phyloP scores from a whole-genome alignment of 2,329 filamentous ascomycete species.

The Geosmithia flava region DNA sequence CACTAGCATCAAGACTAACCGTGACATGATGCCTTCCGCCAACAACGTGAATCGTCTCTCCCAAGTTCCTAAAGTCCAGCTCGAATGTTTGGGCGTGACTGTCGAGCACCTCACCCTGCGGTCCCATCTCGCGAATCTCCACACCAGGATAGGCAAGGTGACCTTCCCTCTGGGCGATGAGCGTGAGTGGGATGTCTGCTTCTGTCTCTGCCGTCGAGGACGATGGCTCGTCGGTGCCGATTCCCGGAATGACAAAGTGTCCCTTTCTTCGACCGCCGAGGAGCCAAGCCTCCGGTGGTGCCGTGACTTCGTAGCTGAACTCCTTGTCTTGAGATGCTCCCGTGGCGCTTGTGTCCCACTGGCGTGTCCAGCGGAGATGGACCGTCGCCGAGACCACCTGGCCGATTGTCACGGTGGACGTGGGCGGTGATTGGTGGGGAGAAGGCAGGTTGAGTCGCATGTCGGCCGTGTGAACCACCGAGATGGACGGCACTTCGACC shows the following conservation, averaged over 20 bases:
- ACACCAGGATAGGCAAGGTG: conserved; percentile 66
- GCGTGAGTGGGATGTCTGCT: conserved; percentile 52
- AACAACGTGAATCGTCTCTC: conserved; percentile 64
- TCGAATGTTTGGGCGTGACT: conserved; percentile 42
- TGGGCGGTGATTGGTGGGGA: conserved; percentile 21
- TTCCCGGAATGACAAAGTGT: conserved; percentile 52
- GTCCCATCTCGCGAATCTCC: conserved; percentile 56
- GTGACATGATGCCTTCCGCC: conserved; percentile 61
- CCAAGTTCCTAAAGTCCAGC: conserved; percentile 67
- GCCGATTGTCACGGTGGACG: conserved; percentile 43
- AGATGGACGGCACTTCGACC: conserved; percentile 75
- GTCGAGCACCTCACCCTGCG: conserved; percentile 9
- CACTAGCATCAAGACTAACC: conserved; percentile 57
- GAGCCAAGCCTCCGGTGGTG: conserved; percentile 67
- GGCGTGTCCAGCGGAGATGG: conserved; percentile 47
- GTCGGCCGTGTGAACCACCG: conserved; percentile 71
- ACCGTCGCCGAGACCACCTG: conserved; percentile 53
- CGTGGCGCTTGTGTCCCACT: conserved; percentile 40
- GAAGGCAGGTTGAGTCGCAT: conserved; percentile 36
- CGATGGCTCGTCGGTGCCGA: conserved; percentile 5
- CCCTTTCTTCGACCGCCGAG: conserved; percentile 71
- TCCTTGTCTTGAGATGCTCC: conserved; percentile 33
- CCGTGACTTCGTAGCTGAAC: conserved; percentile 74
- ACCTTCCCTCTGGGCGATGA: conserved; percentile 72
- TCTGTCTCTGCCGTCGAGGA: conserved; percentile 33